Base-by-base conservation (phyloP, 345 rosid species). In the Iberis pinnata region DNA sequence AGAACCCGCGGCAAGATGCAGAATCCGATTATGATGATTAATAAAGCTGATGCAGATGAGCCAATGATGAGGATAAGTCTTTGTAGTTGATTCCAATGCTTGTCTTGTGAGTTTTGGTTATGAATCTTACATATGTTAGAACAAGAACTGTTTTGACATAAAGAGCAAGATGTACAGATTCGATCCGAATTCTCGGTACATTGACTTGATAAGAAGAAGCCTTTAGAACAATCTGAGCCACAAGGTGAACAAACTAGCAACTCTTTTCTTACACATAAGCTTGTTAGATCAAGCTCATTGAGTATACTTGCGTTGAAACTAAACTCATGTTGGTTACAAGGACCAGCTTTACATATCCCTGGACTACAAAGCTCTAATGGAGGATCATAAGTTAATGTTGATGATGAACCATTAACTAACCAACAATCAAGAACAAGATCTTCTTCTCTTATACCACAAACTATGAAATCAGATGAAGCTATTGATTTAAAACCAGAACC, bases 71-170 rank as follows among this genome's bases (percentile, higher is more conserved):
- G 29, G 9, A 56, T n/a, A 2, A 80, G 53, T 67, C 75, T 69
- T 18, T 22, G 72, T 33, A 71, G 41, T 44, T 71, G 82, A 51
- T 56, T 78, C 79, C 80, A 69, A 39, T 64, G 78, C 74, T 61
- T 81, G 43, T 67, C 76, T n/a, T 64, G 69, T 58, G 76, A 67
- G 16, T 29, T 66, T 17, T 70, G 63, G 18, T 51, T 67, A 29
- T 69, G 66, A 50, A 82, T 58, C 47, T 86, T 77, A 47, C 96
- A 87, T 16, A 76, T 66, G 25, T 63, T 76, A 55, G 81, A 72
- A 63, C 95, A 90, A 61, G 95, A 76, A 59, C 84, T 83, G 73
- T 81, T 90, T 73, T 87, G 98, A 77, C 98, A 90, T 45, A 90
- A 88, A 11, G 96, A 90, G 53, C 98, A 90, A 41, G 79, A 46